Evolutionary conservation across 805 yeast genomes (phyloP), one percentile per base, ranked within the genome.

Genomic region (Lipomyces starkeyi): DNA sequence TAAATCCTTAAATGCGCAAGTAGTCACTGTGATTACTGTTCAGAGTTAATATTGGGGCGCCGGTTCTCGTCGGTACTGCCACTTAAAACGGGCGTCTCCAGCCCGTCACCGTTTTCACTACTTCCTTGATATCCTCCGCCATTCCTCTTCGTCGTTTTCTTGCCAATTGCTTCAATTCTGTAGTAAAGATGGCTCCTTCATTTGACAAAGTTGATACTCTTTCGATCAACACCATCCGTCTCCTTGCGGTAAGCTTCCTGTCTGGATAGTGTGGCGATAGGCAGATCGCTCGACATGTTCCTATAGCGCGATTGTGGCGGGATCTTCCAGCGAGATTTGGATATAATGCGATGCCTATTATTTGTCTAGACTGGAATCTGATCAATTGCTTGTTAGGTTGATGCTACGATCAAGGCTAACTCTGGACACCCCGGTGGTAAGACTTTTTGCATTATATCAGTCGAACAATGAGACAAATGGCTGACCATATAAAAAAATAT

Each of bases 361-460:
- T 17, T 54, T 32, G 6, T 4, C n/a, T 29, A 54, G 32, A 64
- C 49, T 56, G 60, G 13, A 2, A 25, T 11, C 68, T 67, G 57
- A 63, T 49, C 59, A 59, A 54, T 71, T 53, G 58, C 63, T 37
- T 56, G 55, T 17, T 64, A 79, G 81, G 90, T 91, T 64, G 99
- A 94, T 80, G 88, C 91, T 73, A 96, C 91, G 71, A 84, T 89
- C 68, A 85, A 87, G 81, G 94, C 98, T 76, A 90, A 94, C 82
- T 90, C 97, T 69, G 99, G 99, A 74, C 99, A 94, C 83, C 99
- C 99, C 65, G 99, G 99, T 84, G 74, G 73, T 71, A 65, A 3
- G 73, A 56, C 3, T 27, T 13, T 25, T 20, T 4, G 14, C 8
- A 25, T 11, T 27, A 17, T 9, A 11, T 58, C 49, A 8, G 22